These are phyloP conservation scores for Acanthamoeba culbertsoni DNA, from an alignment of 208 protist genomes.

Conservation along the genomic window DNA sequence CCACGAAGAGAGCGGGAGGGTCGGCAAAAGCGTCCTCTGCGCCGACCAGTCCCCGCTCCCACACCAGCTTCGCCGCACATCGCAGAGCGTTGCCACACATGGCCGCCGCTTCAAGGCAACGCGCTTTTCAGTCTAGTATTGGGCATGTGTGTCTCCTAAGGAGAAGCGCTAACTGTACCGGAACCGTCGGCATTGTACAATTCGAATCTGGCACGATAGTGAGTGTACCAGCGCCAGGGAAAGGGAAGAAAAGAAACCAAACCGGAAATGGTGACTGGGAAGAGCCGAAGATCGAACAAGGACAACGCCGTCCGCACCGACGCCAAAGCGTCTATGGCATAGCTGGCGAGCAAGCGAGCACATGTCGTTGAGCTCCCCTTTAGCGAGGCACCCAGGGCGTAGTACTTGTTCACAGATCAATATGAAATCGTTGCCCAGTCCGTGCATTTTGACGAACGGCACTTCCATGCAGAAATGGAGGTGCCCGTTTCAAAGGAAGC, in stretches of 20 bases:
- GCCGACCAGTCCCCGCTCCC: not conserved
- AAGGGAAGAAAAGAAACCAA: not conserved
- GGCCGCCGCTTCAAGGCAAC: not conserved
- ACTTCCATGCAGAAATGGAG: too few species aligned
- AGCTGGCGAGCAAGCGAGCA: not conserved
- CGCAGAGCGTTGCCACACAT: conserved; percentile 21
- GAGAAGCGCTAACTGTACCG: not conserved
- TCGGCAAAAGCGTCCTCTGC: too few species aligned
- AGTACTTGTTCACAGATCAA: not conserved
- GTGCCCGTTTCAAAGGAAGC: too few species aligned
- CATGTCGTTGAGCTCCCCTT: not conserved
- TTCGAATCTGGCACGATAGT: not conserved
- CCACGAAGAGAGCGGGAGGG: too few species aligned
- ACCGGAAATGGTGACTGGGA: not conserved
- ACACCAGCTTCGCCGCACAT: not conserved
- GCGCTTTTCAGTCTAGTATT: not conserved
- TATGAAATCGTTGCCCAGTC: not conserved
- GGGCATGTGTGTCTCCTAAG: not conserved
- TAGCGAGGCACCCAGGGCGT: not conserved
- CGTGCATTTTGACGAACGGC: conserved; percentile 8
- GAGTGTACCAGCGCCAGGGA: not conserved
- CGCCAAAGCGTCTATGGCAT: not conserved
- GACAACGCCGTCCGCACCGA: not conserved
- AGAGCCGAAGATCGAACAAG: not conserved
- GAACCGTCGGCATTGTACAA: conserved; percentile 14